phyloP scores from a whole-genome alignment of 1,139 yeast species.

The Yamadazyma taylorii region DNA sequence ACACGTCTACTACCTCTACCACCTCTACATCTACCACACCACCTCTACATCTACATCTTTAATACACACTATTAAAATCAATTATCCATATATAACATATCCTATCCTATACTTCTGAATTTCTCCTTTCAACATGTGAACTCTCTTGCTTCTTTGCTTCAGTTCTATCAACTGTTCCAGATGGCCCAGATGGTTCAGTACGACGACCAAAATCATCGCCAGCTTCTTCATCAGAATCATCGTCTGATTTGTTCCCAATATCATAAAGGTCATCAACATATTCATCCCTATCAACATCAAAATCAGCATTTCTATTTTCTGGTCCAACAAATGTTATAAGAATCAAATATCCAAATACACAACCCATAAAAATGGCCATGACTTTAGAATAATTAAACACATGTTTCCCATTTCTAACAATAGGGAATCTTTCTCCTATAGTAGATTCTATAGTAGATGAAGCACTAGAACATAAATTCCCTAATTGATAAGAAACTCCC shows the following conservation, averaged over 20 bases:
- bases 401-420: slow-evolving; percentile 14
- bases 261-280: slow-evolving; percentile 15
- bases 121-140: too few species aligned
- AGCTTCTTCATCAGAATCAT: slow-evolving; percentile 16
- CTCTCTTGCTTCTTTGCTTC: too few species aligned
- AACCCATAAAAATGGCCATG: slow-evolving; percentile 82
- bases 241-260: slow-evolving; percentile 12
- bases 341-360: slow-evolving; percentile 66
- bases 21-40: too few species aligned
- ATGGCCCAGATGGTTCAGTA: too few species aligned
- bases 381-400: slow-evolving; percentile 45
- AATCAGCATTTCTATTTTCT: slow-evolving; percentile 55
- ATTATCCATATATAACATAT: too few species aligned
- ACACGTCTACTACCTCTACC: too few species aligned
- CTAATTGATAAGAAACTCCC: slow-evolving; percentile 79
- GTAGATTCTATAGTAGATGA: slow-evolving; percentile 80
- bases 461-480: slow-evolving; percentile 81
- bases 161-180: too few species aligned
- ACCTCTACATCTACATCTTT: too few species aligned
- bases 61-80: too few species aligned
- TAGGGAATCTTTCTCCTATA: slow-evolving; percentile 67
- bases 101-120: too few species aligned
- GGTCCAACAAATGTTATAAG: slow-evolving; percentile 69
- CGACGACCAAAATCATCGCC: not conserved
- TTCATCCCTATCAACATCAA: slow-evolving; percentile 27